phyloP scores from a whole-genome alignment of 2,329 filamentous ascomycete species.

The Fusarium lyarnte region DNA sequence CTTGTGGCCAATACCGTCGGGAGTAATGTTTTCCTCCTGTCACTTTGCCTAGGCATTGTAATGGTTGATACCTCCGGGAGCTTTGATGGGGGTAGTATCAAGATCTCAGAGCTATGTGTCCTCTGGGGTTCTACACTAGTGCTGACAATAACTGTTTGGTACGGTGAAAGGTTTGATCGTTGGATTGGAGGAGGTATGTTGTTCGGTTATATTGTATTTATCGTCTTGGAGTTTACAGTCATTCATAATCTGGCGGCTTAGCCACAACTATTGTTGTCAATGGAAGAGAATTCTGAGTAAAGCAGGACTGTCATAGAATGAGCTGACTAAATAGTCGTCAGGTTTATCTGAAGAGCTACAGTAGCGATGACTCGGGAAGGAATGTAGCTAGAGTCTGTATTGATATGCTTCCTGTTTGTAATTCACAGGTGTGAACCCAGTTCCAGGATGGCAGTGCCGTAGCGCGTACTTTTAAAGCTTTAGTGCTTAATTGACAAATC shows the following conservation, averaged over 20 bases:
- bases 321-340: no score
- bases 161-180: neutral
- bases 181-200: neutral
- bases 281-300: accelerated
- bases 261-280: accelerated
- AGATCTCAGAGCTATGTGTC: accelerated
- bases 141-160: neutral
- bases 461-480: no score
- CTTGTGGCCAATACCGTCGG: neutral
- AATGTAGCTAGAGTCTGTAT: no score
- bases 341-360: no score
- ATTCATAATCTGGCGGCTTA: accelerated
- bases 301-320: neutral
- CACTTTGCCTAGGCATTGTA: neutral
- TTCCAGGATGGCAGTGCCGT: no score
- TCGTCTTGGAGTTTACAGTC: neutral
- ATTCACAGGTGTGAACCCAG: no score
- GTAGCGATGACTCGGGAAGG: no score
- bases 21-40: neutral
- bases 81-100: accelerated
- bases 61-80: neutral
- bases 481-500: no score
- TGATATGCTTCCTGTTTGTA: no score
- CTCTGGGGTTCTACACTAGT: neutral
- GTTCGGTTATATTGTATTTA: neutral